phyloP scores from a whole-genome alignment of 352 stramenopile species.

The Phytophthora ohioensis region DNA sequence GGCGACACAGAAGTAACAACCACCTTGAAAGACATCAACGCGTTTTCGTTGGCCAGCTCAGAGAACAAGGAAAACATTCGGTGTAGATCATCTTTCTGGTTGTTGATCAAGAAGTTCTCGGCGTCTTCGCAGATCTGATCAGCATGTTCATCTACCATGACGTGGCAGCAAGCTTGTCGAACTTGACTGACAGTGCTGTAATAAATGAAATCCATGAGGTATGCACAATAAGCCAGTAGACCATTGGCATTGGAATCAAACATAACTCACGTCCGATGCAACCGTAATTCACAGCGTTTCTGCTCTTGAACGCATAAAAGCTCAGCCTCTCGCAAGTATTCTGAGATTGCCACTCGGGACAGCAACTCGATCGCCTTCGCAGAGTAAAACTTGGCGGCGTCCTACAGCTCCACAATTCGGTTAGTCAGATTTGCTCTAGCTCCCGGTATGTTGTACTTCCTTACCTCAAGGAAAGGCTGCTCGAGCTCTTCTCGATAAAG shows the following conservation, averaged over 20 bases:
- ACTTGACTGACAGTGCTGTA: constrained; percentile 80
- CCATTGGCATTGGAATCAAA: constrained; percentile 2
- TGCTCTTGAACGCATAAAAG: constrained; percentile 83
- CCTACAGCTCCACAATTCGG: constrained; percentile 37
- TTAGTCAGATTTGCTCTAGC: neutral
- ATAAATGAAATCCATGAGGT: neutral
- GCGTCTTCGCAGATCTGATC: constrained; percentile 86
- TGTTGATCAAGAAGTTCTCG: constrained; percentile 79
- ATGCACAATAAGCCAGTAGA: neutral
- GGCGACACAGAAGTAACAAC: constrained; percentile 1
- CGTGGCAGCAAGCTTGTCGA: constrained; percentile 79
- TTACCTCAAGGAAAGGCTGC: constrained; percentile 70
- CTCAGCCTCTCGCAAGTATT: constrained; percentile 80
- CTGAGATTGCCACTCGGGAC: constrained; percentile 70
- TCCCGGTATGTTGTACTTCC: neutral
- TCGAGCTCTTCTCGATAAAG: constrained; percentile 86
- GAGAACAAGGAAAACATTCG: constrained; percentile 87
- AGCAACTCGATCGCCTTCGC: constrained; percentile 69
- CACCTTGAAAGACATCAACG: constrained; percentile 86
- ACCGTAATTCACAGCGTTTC: constrained; percentile 71
- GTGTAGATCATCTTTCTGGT: constrained; percentile 81
- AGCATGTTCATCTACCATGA: constrained; percentile 82
- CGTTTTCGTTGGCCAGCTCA: constrained; percentile 81
- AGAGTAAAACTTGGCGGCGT: constrained; percentile 76
- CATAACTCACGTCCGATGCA: constrained; percentile 78